phyloP scores from a whole-genome alignment of 2,329 filamentous ascomycete species.

The Mycosphaerella arachidis region DNA sequence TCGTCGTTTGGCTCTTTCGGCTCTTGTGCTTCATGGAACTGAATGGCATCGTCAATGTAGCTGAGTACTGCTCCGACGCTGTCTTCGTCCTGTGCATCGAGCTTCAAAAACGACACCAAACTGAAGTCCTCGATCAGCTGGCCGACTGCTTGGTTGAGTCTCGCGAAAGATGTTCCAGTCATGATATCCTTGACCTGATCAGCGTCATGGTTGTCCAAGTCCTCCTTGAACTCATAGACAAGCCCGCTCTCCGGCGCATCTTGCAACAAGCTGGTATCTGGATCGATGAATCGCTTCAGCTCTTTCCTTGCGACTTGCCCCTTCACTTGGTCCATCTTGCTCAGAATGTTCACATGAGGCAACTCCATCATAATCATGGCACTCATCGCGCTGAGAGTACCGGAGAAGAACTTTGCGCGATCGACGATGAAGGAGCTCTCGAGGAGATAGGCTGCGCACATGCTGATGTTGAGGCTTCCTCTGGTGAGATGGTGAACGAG shows the following conservation, averaged over 20 bases:
- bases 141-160: constrained; percentile 81
- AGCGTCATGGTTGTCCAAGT: constrained; percentile 53
- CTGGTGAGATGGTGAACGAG: constrained; percentile 78
- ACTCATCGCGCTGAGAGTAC: constrained; percentile 93
- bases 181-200: constrained; percentile 64
- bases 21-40: constrained; percentile 90
- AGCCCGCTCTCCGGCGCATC: constrained; percentile 62
- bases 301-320: constrained; percentile 83
- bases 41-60: constrained; percentile 91
- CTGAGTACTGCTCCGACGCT: constrained; percentile 80
- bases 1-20: constrained; percentile 69
- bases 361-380: constrained; percentile 99
- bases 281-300: constrained; percentile 82
- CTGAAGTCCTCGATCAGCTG: constrained; percentile 94
- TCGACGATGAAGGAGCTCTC: constrained; percentile 96
- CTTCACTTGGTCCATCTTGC: constrained; percentile 96
- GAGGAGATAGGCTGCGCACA: constrained; percentile 90
- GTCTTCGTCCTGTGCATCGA: constrained; percentile 87
- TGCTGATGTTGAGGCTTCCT: constrained; percentile 78
- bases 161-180: constrained; percentile 75
- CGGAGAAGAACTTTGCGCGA: constrained; percentile 94
- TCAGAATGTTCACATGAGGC: constrained; percentile 91
- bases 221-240: constrained; percentile 37
- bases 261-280: constrained; percentile 76
- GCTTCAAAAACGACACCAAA: constrained; percentile 91